phyloP scores from a whole-genome alignment of 2,329 filamentous ascomycete genomes.

The Fusarium virguliforme region DNA sequence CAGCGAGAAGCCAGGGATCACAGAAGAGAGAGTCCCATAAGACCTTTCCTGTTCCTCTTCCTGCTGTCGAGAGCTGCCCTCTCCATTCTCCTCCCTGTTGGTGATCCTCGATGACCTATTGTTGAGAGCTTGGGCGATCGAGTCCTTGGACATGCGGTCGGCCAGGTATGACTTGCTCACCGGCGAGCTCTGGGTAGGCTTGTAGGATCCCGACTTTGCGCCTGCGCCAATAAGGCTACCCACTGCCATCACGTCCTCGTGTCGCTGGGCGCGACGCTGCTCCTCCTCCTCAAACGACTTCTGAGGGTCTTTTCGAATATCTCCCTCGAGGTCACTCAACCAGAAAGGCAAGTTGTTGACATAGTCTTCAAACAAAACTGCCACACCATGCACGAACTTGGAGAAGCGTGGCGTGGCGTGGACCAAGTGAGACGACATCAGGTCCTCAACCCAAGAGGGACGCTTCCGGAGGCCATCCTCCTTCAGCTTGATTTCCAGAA shows the following conservation, averaged over 20 bases:
- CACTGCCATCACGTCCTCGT: constrained; percentile 90
- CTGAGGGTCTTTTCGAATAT: constrained; percentile 94
- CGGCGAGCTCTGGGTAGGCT: constrained; percentile 76
- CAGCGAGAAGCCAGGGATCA: constrained; percentile 87
- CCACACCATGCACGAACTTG: constrained; percentile 96
- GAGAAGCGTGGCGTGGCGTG: constrained; percentile 92
- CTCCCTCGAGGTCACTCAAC: constrained; percentile 90
- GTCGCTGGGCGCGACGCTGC: constrained; percentile 83
- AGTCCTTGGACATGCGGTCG: constrained; percentile 65
- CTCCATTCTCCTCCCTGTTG: constrained; percentile 57
- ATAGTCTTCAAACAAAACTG: constrained; percentile 92
- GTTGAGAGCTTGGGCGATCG: constrained; percentile 52
- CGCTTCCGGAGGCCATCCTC: constrained; percentile 77
- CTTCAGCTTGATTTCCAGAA: constrained; percentile 93
- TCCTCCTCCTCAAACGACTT: constrained; percentile 93
- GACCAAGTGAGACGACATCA: constrained; percentile 94
- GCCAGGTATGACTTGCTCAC: constrained; percentile 76
- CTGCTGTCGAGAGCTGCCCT: constrained; percentile 56
- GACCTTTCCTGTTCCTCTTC: constrained; percentile 57
- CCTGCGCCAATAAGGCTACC: constrained; percentile 87
- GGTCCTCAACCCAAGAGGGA: constrained; percentile 89
- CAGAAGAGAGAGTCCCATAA: constrained; percentile 75
- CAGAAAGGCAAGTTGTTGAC: constrained; percentile 98
- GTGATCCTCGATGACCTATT: constrained; percentile 45
- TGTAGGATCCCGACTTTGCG: constrained; percentile 68